Percentiles rank a stretch among this genome's conserved stretches.
Conservation (phyloP, 768 basidiomycete genomes). For the Pisolithus microcarpus region DNA sequence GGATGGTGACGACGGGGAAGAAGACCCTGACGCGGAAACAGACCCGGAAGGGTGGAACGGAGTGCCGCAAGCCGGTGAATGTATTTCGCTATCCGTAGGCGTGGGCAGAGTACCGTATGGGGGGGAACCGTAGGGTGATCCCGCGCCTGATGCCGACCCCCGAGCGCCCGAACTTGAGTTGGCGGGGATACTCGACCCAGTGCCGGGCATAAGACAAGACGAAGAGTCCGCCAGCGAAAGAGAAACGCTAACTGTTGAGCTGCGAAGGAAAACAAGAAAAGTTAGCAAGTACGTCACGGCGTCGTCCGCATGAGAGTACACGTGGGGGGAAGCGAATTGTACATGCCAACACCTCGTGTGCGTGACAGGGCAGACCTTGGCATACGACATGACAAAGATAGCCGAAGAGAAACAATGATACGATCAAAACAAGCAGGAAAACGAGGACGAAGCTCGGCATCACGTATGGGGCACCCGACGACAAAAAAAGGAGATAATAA, state of each 20-base stretch:
- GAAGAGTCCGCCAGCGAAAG: background rate
- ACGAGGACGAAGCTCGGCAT: background rate
- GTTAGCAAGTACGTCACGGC: slow-evolving; percentile 17
- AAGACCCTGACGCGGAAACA: background rate
- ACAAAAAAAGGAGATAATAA: background rate
- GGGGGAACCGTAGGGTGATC: background rate
- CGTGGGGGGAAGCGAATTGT: background rate
- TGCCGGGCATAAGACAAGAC: background rate
- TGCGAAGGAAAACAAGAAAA: slow-evolving; percentile 24
- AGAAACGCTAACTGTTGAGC: slow-evolving; percentile 34
- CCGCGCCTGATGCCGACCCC: background rate
- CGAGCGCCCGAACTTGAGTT: background rate
- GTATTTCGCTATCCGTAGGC: slow-evolving; percentile 56
- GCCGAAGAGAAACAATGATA: slow-evolving; percentile 7
- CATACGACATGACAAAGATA: background rate
- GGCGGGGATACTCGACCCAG: background rate
- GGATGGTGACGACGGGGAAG: background rate
- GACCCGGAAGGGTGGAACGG: slow-evolving; percentile 25
- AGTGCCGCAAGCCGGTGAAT: slow-evolving; percentile 35
- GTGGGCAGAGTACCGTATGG: slow-evolving; percentile 51
- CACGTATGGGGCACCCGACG: background rate
- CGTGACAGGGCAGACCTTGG: background rate
- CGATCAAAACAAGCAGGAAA: background rate
- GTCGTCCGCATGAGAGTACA: background rate
- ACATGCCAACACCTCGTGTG: slow-evolving; percentile 30